phyloP scores from a whole-genome alignment of 371 early-diverging fungal species.

The Mortierella sp. region DNA sequence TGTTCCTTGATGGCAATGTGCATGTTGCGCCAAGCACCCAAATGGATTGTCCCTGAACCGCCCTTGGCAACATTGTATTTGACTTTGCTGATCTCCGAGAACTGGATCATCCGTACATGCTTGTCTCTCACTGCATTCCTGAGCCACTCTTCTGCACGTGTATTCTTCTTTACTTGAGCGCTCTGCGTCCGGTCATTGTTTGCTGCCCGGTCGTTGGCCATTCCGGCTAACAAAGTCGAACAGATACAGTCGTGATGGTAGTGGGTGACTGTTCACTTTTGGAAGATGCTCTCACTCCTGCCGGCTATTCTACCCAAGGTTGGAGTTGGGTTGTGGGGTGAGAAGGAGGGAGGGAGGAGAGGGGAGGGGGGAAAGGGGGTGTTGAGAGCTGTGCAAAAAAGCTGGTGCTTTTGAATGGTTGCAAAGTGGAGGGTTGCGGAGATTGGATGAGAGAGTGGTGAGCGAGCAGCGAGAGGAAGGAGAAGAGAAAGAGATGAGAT shows the following conservation, averaged over 20 bases:
- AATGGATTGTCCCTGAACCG: slow-evolving; percentile 51
- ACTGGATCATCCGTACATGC: slow-evolving; percentile 49
- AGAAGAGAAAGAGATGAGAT: too few relatives aligned
- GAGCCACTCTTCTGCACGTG: slow-evolving; percentile 53
- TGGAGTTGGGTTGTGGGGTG: too few relatives aligned
- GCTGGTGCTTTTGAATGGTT: too few relatives aligned
- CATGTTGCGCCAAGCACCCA: slow-evolving; percentile 53
- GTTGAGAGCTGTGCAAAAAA: background rate
- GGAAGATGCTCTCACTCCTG: slow-evolving; percentile 13
- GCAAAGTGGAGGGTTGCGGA: too few relatives aligned
- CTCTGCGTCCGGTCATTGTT: slow-evolving; percentile 39
- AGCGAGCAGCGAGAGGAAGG: too few relatives aligned
- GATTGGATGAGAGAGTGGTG: too few relatives aligned
- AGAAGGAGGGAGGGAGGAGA: background rate
- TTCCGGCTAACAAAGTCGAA: slow-evolving; percentile 7
- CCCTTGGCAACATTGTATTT: slow-evolving; percentile 54
- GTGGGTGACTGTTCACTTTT: background rate
- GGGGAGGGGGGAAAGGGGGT: background rate
- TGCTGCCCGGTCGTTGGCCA: slow-evolving; percentile 45
- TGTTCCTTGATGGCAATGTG: slow-evolving; percentile 54
- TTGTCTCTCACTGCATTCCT: slow-evolving; percentile 52
- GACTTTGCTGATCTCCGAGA: slow-evolving; percentile 54
- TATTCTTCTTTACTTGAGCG: slow-evolving; percentile 51
- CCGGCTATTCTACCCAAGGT: slow-evolving; percentile 13
- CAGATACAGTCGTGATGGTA: background rate